Percentiles rank a stretch among this genome's conserved stretches.
These are phyloP conservation scores for Rhodotorula graminis DNA, from an alignment of 768 basidiomycete species.

Conservation along the genomic window DNA sequence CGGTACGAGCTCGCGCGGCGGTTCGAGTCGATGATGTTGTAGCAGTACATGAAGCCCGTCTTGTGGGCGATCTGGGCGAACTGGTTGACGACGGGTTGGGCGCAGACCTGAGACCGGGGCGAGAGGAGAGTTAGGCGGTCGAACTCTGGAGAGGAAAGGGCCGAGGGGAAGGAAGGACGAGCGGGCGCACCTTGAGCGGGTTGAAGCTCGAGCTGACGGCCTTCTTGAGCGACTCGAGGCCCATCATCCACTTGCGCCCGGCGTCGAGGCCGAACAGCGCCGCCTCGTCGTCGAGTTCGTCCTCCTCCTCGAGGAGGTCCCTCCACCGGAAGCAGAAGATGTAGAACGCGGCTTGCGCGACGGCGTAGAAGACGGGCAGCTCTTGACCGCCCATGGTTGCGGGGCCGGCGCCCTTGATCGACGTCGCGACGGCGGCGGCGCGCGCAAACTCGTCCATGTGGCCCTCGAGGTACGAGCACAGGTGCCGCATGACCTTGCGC, in stretches of 20 bases:
- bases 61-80: conserved; percentile 89
- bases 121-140: background rate
- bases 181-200: conserved; percentile 69
- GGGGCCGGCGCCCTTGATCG: background rate
- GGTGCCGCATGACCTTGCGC: conserved; percentile 66
- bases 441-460: conserved; percentile 61
- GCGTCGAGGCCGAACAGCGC: conserved; percentile 46
- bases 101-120: conserved; percentile 64
- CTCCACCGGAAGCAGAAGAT: conserved; percentile 98
- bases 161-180: background rate
- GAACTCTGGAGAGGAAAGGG: background rate
- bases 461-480: conserved; percentile 76
- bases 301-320: conserved; percentile 62
- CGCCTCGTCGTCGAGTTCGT: conserved; percentile 54
- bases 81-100: conserved; percentile 79
- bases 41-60: conserved; percentile 89
- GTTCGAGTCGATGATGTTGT: conserved; percentile 85
- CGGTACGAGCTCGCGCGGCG: conserved; percentile 53
- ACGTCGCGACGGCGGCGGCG: background rate
- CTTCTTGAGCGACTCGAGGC: conserved; percentile 70
- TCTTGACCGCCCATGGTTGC: conserved; percentile 9
- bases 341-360: conserved; percentile 83
- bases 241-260: conserved; percentile 73
- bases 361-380: conserved; percentile 77
- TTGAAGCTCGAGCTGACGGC: conserved; percentile 77